phyloP scores from a whole-genome alignment of 1,139 yeast species.

The Saccharomyces hybrid region DNA sequence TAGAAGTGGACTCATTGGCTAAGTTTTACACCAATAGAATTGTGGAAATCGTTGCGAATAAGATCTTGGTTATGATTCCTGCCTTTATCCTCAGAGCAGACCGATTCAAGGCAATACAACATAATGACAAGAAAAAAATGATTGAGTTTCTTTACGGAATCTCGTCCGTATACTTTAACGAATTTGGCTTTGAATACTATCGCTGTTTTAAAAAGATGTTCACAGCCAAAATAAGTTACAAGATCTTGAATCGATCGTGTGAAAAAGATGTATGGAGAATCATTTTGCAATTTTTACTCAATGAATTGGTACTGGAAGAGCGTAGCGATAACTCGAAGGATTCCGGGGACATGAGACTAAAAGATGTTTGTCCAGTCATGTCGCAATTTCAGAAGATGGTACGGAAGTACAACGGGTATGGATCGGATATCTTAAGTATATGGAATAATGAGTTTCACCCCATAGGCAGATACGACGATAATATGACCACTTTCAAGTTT shows the following conservation, averaged over 20 bases:
- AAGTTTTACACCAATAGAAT: conserved; percentile 26
- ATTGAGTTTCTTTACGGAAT: conserved; percentile 19
- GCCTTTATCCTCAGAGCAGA: conserved; percentile 21
- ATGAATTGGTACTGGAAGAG: conserved; percentile 13
- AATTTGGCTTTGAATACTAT: conserved; percentile 26
- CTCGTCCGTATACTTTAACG: conserved; percentile 27
- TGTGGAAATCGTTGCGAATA: conserved; percentile 24
- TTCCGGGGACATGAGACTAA: conserved; percentile 2
- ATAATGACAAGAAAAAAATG: conserved; percentile 14
- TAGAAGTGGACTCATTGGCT: conserved; percentile 13
- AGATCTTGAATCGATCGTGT: conserved; percentile 19
- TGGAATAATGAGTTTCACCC: conserved; percentile 19
- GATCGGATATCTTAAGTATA: conserved; percentile 10
- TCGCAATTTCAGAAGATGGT: conserved; percentile 1
- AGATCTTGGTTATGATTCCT: conserved; percentile 22
- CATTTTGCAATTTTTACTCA: conserved; percentile 19
- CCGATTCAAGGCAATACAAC: conserved; percentile 11
- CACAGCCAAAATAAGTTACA: conserved; percentile 24
- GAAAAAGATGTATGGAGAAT: conserved; percentile 23
- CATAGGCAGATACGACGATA: conserved; percentile 9
- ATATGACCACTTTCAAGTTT: background rate
- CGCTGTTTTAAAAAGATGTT: conserved; percentile 28
- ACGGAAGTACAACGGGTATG: conserved; percentile 5
- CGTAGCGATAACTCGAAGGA: background rate
- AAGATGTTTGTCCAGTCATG: background rate